Evolutionary conservation across 2,329 filamentous ascomycete genomes (phyloP), one percentile per base, ranked within the genome.

Genomic region (Trichophyton schoenleinii): DNA sequence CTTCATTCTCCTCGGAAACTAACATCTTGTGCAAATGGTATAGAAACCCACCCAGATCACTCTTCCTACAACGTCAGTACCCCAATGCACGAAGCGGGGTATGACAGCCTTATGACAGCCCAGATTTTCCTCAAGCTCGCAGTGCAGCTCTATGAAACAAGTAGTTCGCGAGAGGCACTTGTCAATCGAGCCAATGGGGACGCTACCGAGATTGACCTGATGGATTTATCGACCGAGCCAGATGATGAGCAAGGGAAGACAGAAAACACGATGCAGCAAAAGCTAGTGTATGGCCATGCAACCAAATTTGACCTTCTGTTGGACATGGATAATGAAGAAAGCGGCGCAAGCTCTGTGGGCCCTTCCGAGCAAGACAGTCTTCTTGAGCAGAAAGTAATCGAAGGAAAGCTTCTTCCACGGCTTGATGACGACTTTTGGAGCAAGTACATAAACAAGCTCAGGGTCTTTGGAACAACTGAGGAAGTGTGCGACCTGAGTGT

Each of bases 91-190:
- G 83, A 86, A 71, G 83, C 83, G 15, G 83, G 83, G 6, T 86
- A 81, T 64, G 83, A 86, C 68, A 84, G 82, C 69, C 77, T 82
- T 63, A 73, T 85, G 22, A 84, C 83, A 0, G 83, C 83, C 1
- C 79, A 80, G 61, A 75, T 84, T 28, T 80, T 83, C 65, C 75
- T 85, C 59, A 78, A 79, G 60, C 73, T 86, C 2, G 78, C 81
- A 7, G 74, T 78, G 1, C 80, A 81, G 65, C 72, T 84, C 3
- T 75, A 78, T 63, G 70, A 71, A 8, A 73, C 74, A 38, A 58
- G 41, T 8, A 58, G n/a, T 22, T 44, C 57, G n/a, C n/a, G 57
- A 58, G 18, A 58, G 63, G 18, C 58, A 48, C 58, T 49, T 28
- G n/a, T 25, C 28, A 15, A 38, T 34, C 55, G 28, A 20, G 22